Base-by-base conservation (phyloP, 2,329 filamentous ascomycete genomes). In the Aspergillus fischeri region DNA sequence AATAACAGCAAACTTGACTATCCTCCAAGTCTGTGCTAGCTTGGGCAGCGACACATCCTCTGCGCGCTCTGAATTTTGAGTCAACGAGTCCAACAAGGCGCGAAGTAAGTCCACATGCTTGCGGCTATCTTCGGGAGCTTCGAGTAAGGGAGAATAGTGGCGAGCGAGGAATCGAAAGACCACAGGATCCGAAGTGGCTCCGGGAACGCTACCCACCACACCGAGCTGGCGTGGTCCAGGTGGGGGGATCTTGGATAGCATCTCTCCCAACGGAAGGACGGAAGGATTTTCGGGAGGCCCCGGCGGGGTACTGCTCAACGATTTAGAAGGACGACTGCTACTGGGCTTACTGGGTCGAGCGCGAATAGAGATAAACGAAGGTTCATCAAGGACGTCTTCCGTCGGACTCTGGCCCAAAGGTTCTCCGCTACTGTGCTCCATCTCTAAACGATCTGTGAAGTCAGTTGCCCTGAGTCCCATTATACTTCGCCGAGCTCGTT, bases 21-120 rank as follows among this genome's bases (percentile, higher is more conserved):
- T 78, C 54, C 78, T 79, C 84, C 84, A 87, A 21, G 82, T 83
- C 60, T 86, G 81, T 32, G 84, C 81, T 49, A 83, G 71, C 54
- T 80, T 77, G 61, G 80, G 74, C 60, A 80, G 71, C 42, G 78
- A 77, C 35, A 78, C 77, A 56, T 76, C 72, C 59, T 83, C 77
- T 27, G 82, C 82, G 61, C 80, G 77, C 49, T 77, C 72, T 4
- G 81, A 81, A 68, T 86, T 86, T 35, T 79, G 75, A 53, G 80
- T 75, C 51, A 85, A 79, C 5, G 77, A 75, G 9, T 76, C 73
- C 21, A 75, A 60, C 45, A 80, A 61, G 8, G 65, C 65, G 10
- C 63, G 67, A 38, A 78, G 59, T 8, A 65, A 60, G 53, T 71
- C 62, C 29, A 63, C 41, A 35, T 65, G 67, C 11, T 55, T 61